Base-by-base conservation (phyloP, 768 basidiomycete genomes). In the Hydnomerulius pinastri region DNA sequence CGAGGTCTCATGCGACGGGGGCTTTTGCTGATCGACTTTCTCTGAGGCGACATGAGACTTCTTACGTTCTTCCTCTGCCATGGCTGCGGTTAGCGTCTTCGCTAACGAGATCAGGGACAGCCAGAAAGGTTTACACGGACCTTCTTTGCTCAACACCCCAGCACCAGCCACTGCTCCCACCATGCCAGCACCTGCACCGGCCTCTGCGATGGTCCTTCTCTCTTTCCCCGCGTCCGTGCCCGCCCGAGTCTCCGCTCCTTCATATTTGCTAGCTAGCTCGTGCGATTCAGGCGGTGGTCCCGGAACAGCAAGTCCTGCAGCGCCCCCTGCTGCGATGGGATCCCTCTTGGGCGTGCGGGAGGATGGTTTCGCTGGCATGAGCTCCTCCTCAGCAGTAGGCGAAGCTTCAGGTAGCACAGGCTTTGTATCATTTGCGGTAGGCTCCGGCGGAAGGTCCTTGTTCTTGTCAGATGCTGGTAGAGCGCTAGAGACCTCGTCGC, bases 41-140 rank as follows among this genome's bases (percentile, higher is more conserved):
- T 43, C 44, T 21, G 44, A 21, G 37, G 15, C 12, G 17, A 21
- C 23, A 20, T 32, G 21, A 25, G 46, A 8, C 28, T 21, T 40
- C 30, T 43, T 30, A 0, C 13, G 17, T 2, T 23, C 36, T 30
- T 50, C 38, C 12, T 37, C 56, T 55, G 29, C 6, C 20, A 20
- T 21, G 5, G 10, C 24, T 15, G 10, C 23, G 36, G 15, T 25
- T 29, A 4, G 28, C 37, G 17, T 17, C 12, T 35, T 49, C 28
- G 50, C 28, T 24, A 1, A 36, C 27, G 11, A 41, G 3, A 4
- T 25, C 28, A 36, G n/a, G n/a, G n/a, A n/a, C 23, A 37, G 4
- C 4, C 15, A 4, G 43, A 45, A 40, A 2, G 2, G 25, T 38
- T 30, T 25, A 15, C n/a, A 44, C 58, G 18, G 18, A 64, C 63